Evolutionary conservation across 768 basidiomycete species (phyloP).

Genomic region (Lepiota brunneoincarnata): DNA sequence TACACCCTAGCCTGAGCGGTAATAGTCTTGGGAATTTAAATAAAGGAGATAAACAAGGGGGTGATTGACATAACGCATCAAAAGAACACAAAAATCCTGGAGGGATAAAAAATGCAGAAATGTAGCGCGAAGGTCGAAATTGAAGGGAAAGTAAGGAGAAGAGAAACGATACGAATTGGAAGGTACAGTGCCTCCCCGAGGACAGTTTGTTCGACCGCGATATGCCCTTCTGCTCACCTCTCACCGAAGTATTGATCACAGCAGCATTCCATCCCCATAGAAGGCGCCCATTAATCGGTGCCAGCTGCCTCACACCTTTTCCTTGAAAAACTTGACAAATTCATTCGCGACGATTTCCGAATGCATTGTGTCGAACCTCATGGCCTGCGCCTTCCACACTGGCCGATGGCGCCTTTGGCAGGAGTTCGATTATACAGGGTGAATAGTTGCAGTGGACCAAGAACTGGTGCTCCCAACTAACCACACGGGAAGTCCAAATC

Average conservation of each 20-base stretch:
- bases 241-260: background rate
- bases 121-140: no score
- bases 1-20: no score
- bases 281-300: no score
- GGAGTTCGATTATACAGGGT: slow-evolving; percentile 38
- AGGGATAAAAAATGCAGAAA: no score
- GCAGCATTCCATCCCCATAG: background rate
- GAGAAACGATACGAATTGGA: background rate
- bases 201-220: background rate
- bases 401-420: slow-evolving; percentile 44
- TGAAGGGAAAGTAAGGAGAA: background rate
- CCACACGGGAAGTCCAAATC: no score
- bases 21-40: no score
- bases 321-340: slow-evolving; percentile 3
- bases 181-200: background rate
- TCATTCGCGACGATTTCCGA: slow-evolving; percentile 30
- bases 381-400: slow-evolving; percentile 52
- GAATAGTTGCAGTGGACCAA: no score
- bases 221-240: no score
- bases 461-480: no score
- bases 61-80: no score
- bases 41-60: no score
- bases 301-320: background rate
- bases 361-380: slow-evolving; percentile 47
- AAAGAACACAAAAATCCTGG: no score